Percentiles rank a stretch among this genome's conserved stretches.
Conservation (phyloP, 176 grass and related monocot genomes). For the Rhynchospora tenuis region DNA sequence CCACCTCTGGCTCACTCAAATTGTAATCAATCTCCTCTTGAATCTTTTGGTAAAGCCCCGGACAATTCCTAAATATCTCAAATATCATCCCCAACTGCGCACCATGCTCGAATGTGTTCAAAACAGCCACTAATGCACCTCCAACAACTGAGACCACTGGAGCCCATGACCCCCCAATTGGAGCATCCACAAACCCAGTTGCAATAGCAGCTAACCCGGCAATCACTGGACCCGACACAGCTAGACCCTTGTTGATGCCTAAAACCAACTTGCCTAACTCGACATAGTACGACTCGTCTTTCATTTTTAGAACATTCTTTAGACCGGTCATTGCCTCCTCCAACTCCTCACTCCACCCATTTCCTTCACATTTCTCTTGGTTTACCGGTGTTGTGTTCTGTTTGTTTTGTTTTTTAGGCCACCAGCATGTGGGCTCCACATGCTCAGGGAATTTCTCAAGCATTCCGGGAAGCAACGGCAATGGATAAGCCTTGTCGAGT, state of each 20-base stretch:
- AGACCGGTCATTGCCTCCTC: constrained; percentile 32
- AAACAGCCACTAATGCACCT: constrained; percentile 14
- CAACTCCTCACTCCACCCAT: constrained; percentile 32
- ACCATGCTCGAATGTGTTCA: constrained; percentile 31
- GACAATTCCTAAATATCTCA: constrained; percentile 36
- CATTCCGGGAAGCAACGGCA: constrained; percentile 30
- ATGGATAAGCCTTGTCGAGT: constrained; percentile 33
- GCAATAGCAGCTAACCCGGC: constrained; percentile 21
- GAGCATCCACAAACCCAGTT: background rate
- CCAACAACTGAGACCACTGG: constrained; percentile 6
- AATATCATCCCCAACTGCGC: constrained; percentile 35
- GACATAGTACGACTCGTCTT: constrained; percentile 25
- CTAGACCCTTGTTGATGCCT: constrained; percentile 18
- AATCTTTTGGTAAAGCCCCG: constrained; percentile 25
- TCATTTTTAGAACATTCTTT: constrained; percentile 16
- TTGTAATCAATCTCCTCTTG: constrained; percentile 26
- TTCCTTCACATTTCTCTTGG: background rate
- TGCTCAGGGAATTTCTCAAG: constrained; percentile 33
- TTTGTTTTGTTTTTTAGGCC: constrained; percentile 18
- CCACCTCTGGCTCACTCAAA: constrained; percentile 11
- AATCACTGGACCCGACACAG: constrained; percentile 3
- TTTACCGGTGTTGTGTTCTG: background rate
- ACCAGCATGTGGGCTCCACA: constrained; percentile 34
- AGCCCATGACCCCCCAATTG: constrained; percentile 1
- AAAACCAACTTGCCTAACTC: background rate